Evolutionary conservation across 139 green algal genomes (phyloP), one percentile per base, ranked within the genome.

Genomic region (Yamagishiella unicocca): DNA sequence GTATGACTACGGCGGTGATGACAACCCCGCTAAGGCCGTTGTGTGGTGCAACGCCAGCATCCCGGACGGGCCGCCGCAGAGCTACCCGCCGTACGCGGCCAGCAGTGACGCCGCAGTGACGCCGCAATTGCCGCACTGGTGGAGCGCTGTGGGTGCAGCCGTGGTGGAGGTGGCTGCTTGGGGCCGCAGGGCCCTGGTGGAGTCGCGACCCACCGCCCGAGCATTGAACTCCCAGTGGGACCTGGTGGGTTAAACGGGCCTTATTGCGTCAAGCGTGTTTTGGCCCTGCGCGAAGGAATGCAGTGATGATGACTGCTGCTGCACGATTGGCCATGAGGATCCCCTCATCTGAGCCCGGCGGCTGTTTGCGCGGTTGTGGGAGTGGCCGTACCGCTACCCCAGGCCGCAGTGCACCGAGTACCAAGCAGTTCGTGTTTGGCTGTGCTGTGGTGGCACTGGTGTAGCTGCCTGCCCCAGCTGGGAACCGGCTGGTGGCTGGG

Each of bases 201-300:
- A n/a, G n/a, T n/a, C n/a, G n/a, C n/a, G n/a, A n/a, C n/a, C n/a
- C n/a, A n/a, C n/a, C n/a, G n/a, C n/a, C n/a, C n/a, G n/a, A n/a
- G n/a, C n/a, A n/a, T n/a, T 61, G 14, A 61, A 61, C 70, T 78
- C 70, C 10, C 77, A 84, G 58, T 84, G 77, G 77, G 77, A 84
- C 55, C 42, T 73, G 55, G 77, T 73, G 37, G 66, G 37, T 74
- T 58, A 12, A 17, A 17, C 12, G 50, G 50, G 50, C 50, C 50
- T 58, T 58, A 58, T 58, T n/a, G n/a, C n/a, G n/a, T n/a, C n/a
- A n/a, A n/a, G n/a, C 50, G 12, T 58, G 50, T 25, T 58, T 17
- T 25, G 12, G 50, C 50, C 12, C 50, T 25, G 50, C 12, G 12
- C 50, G 50, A 58, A 58, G 17, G 12, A 17, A 58, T 25, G 17